A percentile compares a stretch with the other conserved stretches of the same genome.
Evolutionary conservation across 139 green algal species (phyloP).

Genomic region (Yamagishiella unicocca): DNA sequence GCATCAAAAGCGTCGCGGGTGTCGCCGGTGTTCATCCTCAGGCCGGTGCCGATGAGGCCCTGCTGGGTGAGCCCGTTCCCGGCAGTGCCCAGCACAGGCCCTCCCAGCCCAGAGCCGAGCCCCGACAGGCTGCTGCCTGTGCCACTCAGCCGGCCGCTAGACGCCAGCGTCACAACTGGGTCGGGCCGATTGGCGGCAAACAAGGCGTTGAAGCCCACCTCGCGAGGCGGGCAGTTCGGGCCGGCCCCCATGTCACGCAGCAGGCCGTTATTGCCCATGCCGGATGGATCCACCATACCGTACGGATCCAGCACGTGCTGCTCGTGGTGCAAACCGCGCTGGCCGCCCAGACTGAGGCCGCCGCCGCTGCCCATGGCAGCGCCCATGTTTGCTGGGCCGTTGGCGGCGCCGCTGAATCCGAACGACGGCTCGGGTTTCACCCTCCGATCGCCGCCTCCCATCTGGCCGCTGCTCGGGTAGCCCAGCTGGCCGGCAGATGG

Average conservation of each 20-base stretch:
- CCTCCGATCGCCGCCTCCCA: not conserved
- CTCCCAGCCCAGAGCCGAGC: not conserved
- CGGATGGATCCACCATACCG: not conserved
- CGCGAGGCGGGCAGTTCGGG: not conserved
- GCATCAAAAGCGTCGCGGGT: not conserved
- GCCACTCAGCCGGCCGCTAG: not conserved
- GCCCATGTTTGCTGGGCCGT: not conserved
- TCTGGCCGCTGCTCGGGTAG: too few relatives aligned
- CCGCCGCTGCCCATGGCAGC: not conserved
- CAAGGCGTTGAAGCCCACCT: not conserved
- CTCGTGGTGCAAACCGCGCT: not conserved
- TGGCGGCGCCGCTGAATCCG: not conserved
- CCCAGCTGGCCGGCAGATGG: too few relatives aligned
- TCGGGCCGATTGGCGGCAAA: conserved; percentile 8
- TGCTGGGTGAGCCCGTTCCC: too few relatives aligned
- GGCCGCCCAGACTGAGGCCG: not conserved
- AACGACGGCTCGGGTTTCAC: not conserved
- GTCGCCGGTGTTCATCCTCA: not conserved
- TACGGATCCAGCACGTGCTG: conserved; percentile 18
- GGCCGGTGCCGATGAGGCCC: not conserved
- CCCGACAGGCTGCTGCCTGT: not conserved
- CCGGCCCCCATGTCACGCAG: not conserved
- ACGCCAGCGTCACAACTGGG: conserved; percentile 33
- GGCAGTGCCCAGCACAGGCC: not conserved
- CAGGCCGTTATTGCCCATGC: not conserved